Base-by-base conservation (phyloP, 169 alveolate species). In the Ichthyophthirius multifiliis region DNA sequence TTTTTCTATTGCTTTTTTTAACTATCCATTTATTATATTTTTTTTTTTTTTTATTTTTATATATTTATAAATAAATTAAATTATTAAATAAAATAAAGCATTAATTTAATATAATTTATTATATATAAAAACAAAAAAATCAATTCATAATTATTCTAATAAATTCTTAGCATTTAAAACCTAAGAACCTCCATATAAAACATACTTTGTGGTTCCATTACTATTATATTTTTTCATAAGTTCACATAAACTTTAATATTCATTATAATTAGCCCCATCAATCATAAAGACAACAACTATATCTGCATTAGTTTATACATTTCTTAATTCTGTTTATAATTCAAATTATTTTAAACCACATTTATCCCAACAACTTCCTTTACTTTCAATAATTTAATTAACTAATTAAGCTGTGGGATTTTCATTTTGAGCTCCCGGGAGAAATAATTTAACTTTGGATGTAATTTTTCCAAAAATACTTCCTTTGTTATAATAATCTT, bases 381-480 rank as follows among this genome's bases (percentile, higher is more conserved):
- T 55, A 9, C 43, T 15, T 55, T 55, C 71, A 10, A 55, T 55
- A 39, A 55, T 55, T 3, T 10, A 27, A 13, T 55, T 55, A 55
- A 55, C 71, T 20, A 27, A 7, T 4, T 34, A 27, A 9, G 71
- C 43, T 27, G 31, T 55, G 23, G 23, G 43, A 55, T 27, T 27
- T 13, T 55, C 71, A 12, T 55, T 27, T 55, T 55, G 43, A 18
- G 31, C 31, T 20, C 71, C 71, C 1, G 31, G 23, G 13, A 55
- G 39, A 23, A 27, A 39, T 20, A 39, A 55, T 55, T 55, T 55
- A 27, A 55, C 71, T 55, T 39, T 55, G 9, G 43, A 27, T 55
- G 71, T 39, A 55, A 55, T 27, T 55, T 55, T 55, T 27, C 71
- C 71, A 55, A 55, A 55, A 55, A 55, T 55, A 16, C 39, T 55